These are phyloP conservation scores for Parafenestella ontariensis DNA, from an alignment of 2,329 filamentous ascomycete genomes.

Conservation along the genomic window DNA sequence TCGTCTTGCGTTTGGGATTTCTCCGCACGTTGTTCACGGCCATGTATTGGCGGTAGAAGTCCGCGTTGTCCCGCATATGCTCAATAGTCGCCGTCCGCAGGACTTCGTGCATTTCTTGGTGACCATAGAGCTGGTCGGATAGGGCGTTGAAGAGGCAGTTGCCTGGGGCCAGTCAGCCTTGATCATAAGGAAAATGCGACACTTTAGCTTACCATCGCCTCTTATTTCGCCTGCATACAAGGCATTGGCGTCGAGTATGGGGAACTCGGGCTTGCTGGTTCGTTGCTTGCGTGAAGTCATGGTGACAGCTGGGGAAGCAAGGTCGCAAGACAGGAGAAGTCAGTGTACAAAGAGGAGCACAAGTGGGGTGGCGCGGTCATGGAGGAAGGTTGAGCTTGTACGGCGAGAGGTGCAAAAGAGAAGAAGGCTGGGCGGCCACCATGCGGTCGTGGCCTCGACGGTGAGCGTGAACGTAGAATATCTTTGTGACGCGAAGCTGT, in stretches of 20 bases:
- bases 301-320: slow-evolving; percentile 31
- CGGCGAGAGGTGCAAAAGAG: slow-evolving; percentile 11
- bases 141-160: slow-evolving; percentile 75
- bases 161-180: slow-evolving; percentile 54
- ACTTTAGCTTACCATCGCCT: slow-evolving; percentile 65
- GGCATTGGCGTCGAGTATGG: slow-evolving; percentile 62
- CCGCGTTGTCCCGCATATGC: slow-evolving; percentile 67
- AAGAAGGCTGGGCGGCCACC: slow-evolving; percentile 29
- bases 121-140: slow-evolving; percentile 70
- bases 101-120: slow-evolving; percentile 62
- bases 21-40: slow-evolving; percentile 61
- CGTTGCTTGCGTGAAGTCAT: slow-evolving; percentile 43
- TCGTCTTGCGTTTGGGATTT: slow-evolving; percentile 64
- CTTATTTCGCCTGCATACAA: slow-evolving; percentile 66
- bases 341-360: slow-evolving; percentile 34
- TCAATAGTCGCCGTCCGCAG: slow-evolving; percentile 67
- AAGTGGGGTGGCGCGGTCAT: slow-evolving; percentile 37
- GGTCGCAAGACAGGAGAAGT: slow-evolving; percentile 43
- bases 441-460: slow-evolving; percentile 27
- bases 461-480: slow-evolving; percentile 35
- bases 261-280: slow-evolving; percentile 56
- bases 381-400: slow-evolving; percentile 21
- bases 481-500: slow-evolving; percentile 40
- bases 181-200: slow-evolving; percentile 8
- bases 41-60: slow-evolving; percentile 71